These are phyloP conservation scores for Penicillium paxilli DNA, from an alignment of 495 filamentous ascomycete genomes.

Conservation along the genomic window DNA sequence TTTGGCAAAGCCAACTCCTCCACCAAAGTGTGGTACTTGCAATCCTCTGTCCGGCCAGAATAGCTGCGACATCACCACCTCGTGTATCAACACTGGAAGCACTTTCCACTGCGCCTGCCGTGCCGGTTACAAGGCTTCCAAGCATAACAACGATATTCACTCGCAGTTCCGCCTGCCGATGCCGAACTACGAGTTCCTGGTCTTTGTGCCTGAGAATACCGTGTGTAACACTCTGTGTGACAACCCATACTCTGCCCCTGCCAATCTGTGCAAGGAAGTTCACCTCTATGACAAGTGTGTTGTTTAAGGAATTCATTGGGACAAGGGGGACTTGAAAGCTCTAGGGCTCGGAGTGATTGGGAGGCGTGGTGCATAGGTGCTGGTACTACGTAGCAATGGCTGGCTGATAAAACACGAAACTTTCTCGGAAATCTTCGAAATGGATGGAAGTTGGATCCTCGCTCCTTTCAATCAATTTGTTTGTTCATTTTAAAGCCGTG, in stretches of 20 bases:
- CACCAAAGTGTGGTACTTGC: slow-evolving; percentile 38
- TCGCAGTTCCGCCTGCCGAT: slow-evolving; percentile 42
- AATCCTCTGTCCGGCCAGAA: slow-evolving; percentile 45
- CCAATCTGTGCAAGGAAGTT: slow-evolving; percentile 41
- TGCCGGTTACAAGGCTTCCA: slow-evolving; percentile 64
- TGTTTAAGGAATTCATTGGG: slow-evolving; percentile 18
- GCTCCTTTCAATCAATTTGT: background rate
- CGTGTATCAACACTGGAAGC: slow-evolving; percentile 60
- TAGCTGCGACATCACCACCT: slow-evolving; percentile 43
- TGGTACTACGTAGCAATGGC: too few species aligned
- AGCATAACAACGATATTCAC: slow-evolving; percentile 29
- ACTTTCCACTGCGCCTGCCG: slow-evolving; percentile 75
- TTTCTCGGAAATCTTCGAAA: too few species aligned
- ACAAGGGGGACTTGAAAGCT: background rate
- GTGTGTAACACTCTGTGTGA: slow-evolving; percentile 41
- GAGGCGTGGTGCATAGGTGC: background rate
- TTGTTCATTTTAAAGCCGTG: background rate
- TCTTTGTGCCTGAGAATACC: slow-evolving; percentile 41
- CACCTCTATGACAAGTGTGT: slow-evolving; percentile 27
- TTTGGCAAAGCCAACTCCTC: slow-evolving; percentile 19
- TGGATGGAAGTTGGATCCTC: background rate
- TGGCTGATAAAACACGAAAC: too few species aligned
- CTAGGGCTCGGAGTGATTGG: background rate
- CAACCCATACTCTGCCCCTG: slow-evolving; percentile 29
- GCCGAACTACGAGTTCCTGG: slow-evolving; percentile 43